A percentile compares a stretch with the other conserved stretches of the same genome.
These are phyloP conservation scores for Misopates orontium DNA, from an alignment of 257 asterid species.

Conservation along the genomic window DNA sequence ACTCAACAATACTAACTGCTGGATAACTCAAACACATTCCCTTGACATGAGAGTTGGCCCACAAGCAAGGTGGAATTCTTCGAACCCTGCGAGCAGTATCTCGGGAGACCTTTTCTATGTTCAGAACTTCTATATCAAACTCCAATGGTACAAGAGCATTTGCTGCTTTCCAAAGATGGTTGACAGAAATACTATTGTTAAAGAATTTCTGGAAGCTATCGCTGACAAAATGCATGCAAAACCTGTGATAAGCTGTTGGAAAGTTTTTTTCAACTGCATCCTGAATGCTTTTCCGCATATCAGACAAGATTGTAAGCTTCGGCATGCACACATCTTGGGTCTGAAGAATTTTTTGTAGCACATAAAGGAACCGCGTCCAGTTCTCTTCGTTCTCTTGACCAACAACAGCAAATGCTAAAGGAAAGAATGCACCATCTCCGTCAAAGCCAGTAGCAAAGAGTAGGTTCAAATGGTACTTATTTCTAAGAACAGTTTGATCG, in stretches of 20 bases:
- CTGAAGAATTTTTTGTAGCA: conserved; percentile 60
- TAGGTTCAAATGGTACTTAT: conserved; percentile 61
- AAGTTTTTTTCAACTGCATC: conserved; percentile 65
- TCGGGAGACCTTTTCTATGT: conserved; percentile 51
- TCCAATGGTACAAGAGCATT: conserved; percentile 42
- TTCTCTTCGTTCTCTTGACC: conserved; percentile 66
- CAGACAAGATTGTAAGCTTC: conserved; percentile 62
- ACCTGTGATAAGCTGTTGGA: conserved; percentile 77
- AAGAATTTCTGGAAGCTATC: conserved; percentile 66
- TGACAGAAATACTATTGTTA: conserved; percentile 49
- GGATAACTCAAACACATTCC: conserved; percentile 60
- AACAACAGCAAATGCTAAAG: conserved; percentile 73
- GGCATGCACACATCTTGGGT: conserved; percentile 71
- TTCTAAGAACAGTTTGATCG: conserved; percentile 53
- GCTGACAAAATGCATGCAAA: conserved; percentile 63
- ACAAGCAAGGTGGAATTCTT: conserved; percentile 48
- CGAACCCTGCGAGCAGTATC: conserved; percentile 63
- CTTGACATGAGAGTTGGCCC: conserved; percentile 68
- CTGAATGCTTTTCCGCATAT: conserved; percentile 50
- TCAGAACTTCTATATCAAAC: conserved; percentile 43
- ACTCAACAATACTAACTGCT: conserved; percentile 48
- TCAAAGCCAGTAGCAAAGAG: conserved; percentile 72
- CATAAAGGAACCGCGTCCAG: conserved; percentile 75
- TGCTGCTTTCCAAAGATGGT: conserved; percentile 71
- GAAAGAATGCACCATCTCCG: conserved; percentile 67